These are phyloP conservation scores for Mycena rosella DNA, from an alignment of 768 basidiomycete genomes.

Conservation along the genomic window DNA sequence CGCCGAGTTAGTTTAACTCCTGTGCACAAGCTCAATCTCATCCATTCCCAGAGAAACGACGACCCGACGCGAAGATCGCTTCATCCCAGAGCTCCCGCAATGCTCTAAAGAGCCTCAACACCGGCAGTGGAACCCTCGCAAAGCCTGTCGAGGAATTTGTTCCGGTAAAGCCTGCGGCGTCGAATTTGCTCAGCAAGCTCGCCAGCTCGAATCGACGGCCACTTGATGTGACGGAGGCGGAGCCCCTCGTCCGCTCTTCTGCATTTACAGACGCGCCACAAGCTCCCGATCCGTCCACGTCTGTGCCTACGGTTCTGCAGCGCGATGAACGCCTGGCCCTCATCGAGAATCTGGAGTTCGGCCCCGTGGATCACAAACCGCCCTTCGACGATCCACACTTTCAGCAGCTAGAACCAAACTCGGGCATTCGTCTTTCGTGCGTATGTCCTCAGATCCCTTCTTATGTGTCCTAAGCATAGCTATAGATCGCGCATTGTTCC, in stretches of 20 bases:
- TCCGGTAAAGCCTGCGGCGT: constrained; percentile 56
- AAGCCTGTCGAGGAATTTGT: constrained; percentile 15
- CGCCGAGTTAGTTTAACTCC: constrained; percentile 65
- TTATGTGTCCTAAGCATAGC: constrained; percentile 5
- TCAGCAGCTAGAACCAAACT: constrained; percentile 89
- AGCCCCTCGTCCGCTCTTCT: constrained; percentile 42
- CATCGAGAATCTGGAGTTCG: constrained; percentile 81
- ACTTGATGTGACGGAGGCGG: constrained; percentile 21
- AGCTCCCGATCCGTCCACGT: constrained; percentile 27
- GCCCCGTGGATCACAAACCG: constrained; percentile 81
- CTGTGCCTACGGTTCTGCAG: constrained; percentile 37
- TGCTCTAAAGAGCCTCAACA: constrained; percentile 21
- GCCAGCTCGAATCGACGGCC: constrained; percentile 23
- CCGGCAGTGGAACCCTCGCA: not conserved
- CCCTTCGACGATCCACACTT: constrained; percentile 83
- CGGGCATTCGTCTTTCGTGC: constrained; percentile 85
- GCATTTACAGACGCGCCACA: constrained; percentile 54
- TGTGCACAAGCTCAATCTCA: constrained; percentile 50
- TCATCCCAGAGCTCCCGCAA: constrained; percentile 19
- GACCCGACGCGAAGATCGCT: constrained; percentile 20
- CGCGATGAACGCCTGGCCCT: constrained; percentile 77
- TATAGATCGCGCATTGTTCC: constrained; percentile 77
- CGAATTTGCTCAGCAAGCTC: constrained; percentile 42
- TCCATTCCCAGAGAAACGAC: constrained; percentile 30
- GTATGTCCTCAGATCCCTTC: constrained; percentile 48